phyloP scores from a whole-genome alignment of 2,329 filamentous ascomycete species.

The Epichloe hybrida region DNA sequence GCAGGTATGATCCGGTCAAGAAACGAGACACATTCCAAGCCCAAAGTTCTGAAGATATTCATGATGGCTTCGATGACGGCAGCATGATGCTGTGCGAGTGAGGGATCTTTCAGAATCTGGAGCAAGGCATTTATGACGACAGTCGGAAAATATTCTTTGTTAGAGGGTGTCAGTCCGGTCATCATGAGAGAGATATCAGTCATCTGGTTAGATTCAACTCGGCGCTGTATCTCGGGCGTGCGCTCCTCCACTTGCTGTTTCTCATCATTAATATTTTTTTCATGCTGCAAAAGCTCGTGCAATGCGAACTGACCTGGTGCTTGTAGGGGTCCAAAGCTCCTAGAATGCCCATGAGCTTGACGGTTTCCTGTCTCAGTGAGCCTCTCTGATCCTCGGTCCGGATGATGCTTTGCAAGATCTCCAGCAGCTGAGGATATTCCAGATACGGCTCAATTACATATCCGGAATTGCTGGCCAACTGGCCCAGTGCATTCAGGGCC shows the following conservation, averaged over 20 bases:
- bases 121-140: conserved; percentile 94
- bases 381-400: conserved; percentile 78
- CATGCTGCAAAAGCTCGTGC: background rate
- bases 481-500: conserved; percentile 77
- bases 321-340: conserved; percentile 94
- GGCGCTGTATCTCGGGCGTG: conserved; percentile 65
- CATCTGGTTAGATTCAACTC: conserved; percentile 49
- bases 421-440: conserved; percentile 86
- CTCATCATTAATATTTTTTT: conserved; percentile 3
- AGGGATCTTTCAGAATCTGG: conserved; percentile 81
- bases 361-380: conserved; percentile 78
- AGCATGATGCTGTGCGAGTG: conserved; percentile 80
- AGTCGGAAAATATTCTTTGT: conserved; percentile 96
- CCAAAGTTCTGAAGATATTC: conserved; percentile 94
- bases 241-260: conserved; percentile 68
- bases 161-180: conserved; percentile 89
- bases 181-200: conserved; percentile 97
- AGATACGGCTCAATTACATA: conserved; percentile 96
- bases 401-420: conserved; percentile 86
- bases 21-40: conserved; percentile 91
- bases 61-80: conserved; percentile 95
- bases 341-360: conserved; percentile 90
- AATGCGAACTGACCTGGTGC: conserved; percentile 48
- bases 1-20: conserved; percentile 88
- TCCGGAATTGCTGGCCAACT: conserved; percentile 88